phyloP scores from a whole-genome alignment of 2,329 filamentous ascomycete species.

The Albophoma yamanashiensis region DNA sequence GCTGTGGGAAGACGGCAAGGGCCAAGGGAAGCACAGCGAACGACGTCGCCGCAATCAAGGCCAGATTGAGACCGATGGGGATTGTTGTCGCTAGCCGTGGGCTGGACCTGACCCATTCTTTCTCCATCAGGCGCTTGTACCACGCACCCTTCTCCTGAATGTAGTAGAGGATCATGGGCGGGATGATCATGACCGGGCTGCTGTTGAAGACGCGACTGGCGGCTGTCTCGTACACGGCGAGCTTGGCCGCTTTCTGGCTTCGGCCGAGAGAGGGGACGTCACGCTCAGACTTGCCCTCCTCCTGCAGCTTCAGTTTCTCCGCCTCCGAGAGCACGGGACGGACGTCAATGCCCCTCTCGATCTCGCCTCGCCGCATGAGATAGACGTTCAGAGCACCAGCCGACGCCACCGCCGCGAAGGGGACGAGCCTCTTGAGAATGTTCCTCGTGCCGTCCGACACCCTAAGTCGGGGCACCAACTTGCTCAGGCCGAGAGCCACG shows the following conservation, averaged over 20 bases:
- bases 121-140: conserved; percentile 37
- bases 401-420: conserved; percentile 88
- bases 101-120: conserved; percentile 66
- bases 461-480: conserved; percentile 76
- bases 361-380: conserved; percentile 95
- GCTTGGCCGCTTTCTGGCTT: conserved; percentile 74
- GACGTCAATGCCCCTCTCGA: conserved; percentile 83
- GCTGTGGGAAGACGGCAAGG: conserved; percentile 83
- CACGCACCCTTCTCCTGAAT: conserved; percentile 49
- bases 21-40: conserved; percentile 84
- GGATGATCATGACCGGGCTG: conserved; percentile 94
- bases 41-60: conserved; percentile 75
- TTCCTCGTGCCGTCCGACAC: conserved; percentile 65
- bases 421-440: conserved; percentile 77
- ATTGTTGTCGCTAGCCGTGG: conserved; percentile 47
- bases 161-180: conserved; percentile 73
- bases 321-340: conserved; percentile 68
- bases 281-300: conserved; percentile 50
- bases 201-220: conserved; percentile 86
- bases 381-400: conserved; percentile 92
- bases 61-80: conserved; percentile 75
- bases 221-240: conserved; percentile 90
- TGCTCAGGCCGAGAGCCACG: conserved; percentile 85
- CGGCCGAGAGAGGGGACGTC: conserved; percentile 68
- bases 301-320: conserved; percentile 48